phyloP scores from a whole-genome alignment of 2,329 filamentous ascomycete genomes.

The Colletotrichum karsti region DNA sequence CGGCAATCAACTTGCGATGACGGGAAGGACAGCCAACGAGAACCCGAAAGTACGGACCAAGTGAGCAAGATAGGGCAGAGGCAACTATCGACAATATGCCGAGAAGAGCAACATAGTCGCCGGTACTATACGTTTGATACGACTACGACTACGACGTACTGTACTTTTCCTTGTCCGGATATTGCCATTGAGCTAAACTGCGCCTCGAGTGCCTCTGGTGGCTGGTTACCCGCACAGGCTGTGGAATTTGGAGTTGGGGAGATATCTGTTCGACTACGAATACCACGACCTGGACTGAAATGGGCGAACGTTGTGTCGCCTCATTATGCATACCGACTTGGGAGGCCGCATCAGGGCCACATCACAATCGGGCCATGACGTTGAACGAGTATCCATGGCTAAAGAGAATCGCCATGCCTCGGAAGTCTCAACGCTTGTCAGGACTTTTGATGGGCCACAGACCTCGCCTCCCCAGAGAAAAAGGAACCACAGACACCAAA shows the following conservation, averaged over 20 bases:
- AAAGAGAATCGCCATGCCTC: neutral
- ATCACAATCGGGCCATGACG: neutral
- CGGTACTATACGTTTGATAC: neutral
- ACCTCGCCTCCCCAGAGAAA: neutral
- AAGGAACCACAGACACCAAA: neutral
- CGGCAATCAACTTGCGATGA: constrained; percentile 8
- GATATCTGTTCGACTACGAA: too few relatives aligned
- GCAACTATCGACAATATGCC: neutral
- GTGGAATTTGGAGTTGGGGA: neutral
- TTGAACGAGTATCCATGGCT: neutral
- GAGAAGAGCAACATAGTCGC: neutral
- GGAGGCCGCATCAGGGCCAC: neutral
- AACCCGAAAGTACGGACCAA: neutral
- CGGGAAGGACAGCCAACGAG: neutral
- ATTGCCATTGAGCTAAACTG: neutral
- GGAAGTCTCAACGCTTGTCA: neutral
- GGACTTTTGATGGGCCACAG: neutral
- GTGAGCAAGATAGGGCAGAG: neutral
- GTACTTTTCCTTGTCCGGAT: constrained; percentile 4
- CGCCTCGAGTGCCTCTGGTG: neutral
- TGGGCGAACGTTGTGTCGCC: neutral
- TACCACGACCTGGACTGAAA: too few relatives aligned
- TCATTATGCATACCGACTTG: neutral
- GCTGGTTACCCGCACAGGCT: neutral
- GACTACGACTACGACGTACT: constrained; percentile 3